phyloP scores from a whole-genome alignment of 1,139 yeast genomes.

The Geotrichum cucujoidarum region DNA sequence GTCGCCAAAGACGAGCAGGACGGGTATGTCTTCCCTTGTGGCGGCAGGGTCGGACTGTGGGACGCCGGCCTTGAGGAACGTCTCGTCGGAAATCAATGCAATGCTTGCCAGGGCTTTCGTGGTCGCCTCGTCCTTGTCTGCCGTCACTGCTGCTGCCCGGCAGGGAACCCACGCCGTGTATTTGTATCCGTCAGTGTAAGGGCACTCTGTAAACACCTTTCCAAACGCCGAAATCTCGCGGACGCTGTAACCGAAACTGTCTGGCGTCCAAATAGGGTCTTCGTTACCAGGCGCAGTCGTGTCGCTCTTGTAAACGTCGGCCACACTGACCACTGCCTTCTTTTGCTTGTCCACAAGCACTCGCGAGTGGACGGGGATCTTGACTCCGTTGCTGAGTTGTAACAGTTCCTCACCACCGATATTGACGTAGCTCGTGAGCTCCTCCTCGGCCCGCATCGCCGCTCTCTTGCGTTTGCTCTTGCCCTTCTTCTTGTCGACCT shows the following conservation, averaged over 20 bases:
- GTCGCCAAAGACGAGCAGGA: conserved; percentile 59
- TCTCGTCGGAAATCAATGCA: conserved; percentile 17
- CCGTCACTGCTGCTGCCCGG: conserved; percentile 42
- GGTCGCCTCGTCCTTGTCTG: neutral
- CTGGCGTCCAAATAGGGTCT: conserved; percentile 18
- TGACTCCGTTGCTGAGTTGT: conserved; percentile 50
- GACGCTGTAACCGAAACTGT: conserved; percentile 65
- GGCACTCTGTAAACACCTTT: conserved; percentile 64
- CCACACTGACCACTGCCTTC: conserved; percentile 63
- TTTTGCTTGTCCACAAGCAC: conserved; percentile 71
- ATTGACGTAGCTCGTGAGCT: conserved; percentile 64
- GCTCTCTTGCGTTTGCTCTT: conserved; percentile 44
- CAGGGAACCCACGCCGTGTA: conserved; percentile 61
- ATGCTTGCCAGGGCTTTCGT: conserved; percentile 14
- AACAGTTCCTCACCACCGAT: conserved; percentile 59
- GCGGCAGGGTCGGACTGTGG: conserved; percentile 28
- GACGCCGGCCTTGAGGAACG: conserved; percentile 21
- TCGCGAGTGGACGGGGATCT: conserved; percentile 71
- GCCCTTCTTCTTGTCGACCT: conserved; percentile 41
- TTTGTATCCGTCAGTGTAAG: conserved; percentile 64
- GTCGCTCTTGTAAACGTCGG: conserved; percentile 56
- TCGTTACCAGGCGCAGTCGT: conserved; percentile 2
- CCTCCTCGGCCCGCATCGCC: conserved; percentile 25
- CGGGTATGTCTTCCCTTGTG: conserved; percentile 24
- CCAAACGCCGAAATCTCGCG: conserved; percentile 60